phyloP scores from a whole-genome alignment of 805 yeast species.

The Saturnispora mendoncae region DNA sequence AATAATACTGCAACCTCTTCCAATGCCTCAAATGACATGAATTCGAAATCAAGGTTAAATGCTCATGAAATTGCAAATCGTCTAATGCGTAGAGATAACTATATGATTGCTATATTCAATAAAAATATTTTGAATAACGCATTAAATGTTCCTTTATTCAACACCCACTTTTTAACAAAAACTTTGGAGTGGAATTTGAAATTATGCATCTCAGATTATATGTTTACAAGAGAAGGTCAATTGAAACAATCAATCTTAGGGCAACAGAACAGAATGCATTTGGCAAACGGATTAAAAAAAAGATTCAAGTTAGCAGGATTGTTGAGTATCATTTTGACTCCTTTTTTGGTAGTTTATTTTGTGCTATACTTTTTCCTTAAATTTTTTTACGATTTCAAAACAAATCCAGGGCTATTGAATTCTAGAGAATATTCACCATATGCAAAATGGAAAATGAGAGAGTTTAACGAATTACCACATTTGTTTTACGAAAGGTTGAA shows the following conservation, averaged over 20 bases:
- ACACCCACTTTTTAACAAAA: constrained; percentile 49
- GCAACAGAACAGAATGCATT: constrained; percentile 55
- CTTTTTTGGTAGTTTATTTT: constrained; percentile 78
- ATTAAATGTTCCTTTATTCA: constrained; percentile 33
- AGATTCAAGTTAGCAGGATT: constrained; percentile 84
- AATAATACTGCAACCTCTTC: constrained; percentile 1
- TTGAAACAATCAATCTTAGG: constrained; percentile 62
- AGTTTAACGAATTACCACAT: constrained; percentile 88
- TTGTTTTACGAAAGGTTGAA: constrained; percentile 73
- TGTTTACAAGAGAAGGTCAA: constrained; percentile 78
- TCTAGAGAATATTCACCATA: constrained; percentile 85
- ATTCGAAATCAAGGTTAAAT: constrained; percentile 66
- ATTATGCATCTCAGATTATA: constrained; percentile 77
- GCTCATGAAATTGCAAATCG: constrained; percentile 95
- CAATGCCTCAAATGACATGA: constrained; percentile 43
- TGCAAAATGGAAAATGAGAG: constrained; percentile 94
- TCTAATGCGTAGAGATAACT: constrained; percentile 92
- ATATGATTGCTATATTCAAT: constrained; percentile 82
- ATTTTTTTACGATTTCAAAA: constrained; percentile 86
- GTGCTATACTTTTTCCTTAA: constrained; percentile 76
- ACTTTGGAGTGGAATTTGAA: constrained; percentile 93
- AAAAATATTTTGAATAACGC: constrained; percentile 64
- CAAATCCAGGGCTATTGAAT: constrained; percentile 76
- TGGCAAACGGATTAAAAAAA: constrained; percentile 62
- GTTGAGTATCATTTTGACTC: constrained; percentile 73